Base-by-base conservation (phyloP, 768 basidiomycete species). In the Xerocomellus intermedius region DNA sequence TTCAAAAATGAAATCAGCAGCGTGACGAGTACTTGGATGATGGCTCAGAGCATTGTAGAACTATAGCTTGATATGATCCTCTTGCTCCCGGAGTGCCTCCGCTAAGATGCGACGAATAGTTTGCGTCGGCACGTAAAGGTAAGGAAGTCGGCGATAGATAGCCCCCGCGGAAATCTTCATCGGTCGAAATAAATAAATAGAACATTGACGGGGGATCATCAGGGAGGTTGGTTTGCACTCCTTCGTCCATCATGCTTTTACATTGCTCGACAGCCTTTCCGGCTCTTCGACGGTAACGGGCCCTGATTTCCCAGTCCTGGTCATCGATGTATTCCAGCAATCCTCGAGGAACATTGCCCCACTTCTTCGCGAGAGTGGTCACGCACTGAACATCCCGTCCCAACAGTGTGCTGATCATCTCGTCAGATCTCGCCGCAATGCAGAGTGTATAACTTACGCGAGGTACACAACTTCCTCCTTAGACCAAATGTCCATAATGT, bases 81-180 rank as follows among this genome's bases (percentile, higher is more conserved):
- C 12, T 2, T 19, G 13, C 12, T 2, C 5, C 21, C 14, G 9
- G 37, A 49, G 48, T 7, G 37, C 24, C 28, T 38, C 28, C 2
- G 8, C 38, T 16, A 39, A 36, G 14, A 49, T 2, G 13, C 16
- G 5, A 13, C 48, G 36, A 2, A 30, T 4, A 1, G 7, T 14
- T 30, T 3, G 32, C 12, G 50, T 51, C 4, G 50, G 41, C 12
- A 51, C 22, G 1, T 3, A n/a, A 24, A 24, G 3, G 22, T 7
- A 5, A n/a, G 17, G 1, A 14, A 13, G n/a, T 1, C 1, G 0
- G 7, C 10, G 17, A 4, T 3, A 0, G 3, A 19, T 19, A 4
- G 0, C 1, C 2, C 17, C 10, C 1, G 13, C 5, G 14, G 8
- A 0, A 3, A 1, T 12, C 16, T 5, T 3, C 5, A 4, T 3